A percentile compares a stretch with the other conserved stretches of the same genome.
phyloP scores from a whole-genome alignment of 805 yeast genomes.

The Yamadazyma insecticola region DNA sequence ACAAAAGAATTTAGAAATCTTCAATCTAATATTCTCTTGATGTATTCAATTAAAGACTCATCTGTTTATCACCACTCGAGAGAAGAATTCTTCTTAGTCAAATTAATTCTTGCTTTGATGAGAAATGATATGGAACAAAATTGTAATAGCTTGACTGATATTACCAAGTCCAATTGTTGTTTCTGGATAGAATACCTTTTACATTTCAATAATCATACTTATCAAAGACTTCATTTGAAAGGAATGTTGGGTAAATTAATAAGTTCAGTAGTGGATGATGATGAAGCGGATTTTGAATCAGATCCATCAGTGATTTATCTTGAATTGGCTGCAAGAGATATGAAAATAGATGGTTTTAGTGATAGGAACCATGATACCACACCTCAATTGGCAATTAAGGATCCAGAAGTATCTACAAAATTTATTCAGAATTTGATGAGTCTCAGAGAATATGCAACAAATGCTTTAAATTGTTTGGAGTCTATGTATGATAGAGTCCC shows the following conservation, averaged over 20 bases:
- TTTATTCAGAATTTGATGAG: conserved; percentile 72
- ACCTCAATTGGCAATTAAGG: conserved; percentile 73
- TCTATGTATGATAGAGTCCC: conserved; percentile 35
- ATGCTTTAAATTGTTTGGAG: conserved; percentile 51
- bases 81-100: conserved; percentile 66
- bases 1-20: conserved; percentile 18
- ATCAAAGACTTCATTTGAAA: conserved; percentile 45
- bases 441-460: conserved; percentile 66
- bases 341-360: conserved; percentile 30
- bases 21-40: conserved; percentile 16
- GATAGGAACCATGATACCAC: conserved; percentile 34
- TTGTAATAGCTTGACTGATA: conserved; percentile 26
- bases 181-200: conserved; percentile 44
- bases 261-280: conserved; percentile 37
- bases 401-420: conserved; percentile 61
- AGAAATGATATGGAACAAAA: conserved; percentile 32
- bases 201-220: conserved; percentile 43
- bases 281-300: conserved; percentile 65
- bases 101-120: conserved; percentile 48
- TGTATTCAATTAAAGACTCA: conserved; percentile 29
- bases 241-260: conserved; percentile 35
- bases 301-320: conserved; percentile 64
- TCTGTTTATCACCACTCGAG: conserved; percentile 41
- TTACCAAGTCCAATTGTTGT: conserved; percentile 30
- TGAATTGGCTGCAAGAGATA: conserved; percentile 33